Conservation (phyloP, 345 rosid species). For the Sapria himalayana region DNA sequence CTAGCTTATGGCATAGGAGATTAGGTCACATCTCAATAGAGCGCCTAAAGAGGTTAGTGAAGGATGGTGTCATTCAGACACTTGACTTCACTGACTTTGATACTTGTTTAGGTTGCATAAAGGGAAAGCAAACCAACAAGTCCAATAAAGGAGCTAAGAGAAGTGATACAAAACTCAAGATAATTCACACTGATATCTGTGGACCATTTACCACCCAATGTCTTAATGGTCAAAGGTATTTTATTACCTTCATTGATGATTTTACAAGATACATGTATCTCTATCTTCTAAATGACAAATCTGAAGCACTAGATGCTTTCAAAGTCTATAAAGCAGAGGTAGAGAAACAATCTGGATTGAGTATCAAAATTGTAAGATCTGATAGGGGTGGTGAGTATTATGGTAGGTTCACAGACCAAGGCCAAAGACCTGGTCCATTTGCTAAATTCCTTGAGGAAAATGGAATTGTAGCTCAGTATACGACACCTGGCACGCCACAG, state of each 20-base stretch:
- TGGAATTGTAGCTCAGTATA: constrained; percentile 2
- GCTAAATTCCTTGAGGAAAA: constrained; percentile 5
- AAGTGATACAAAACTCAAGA: too few species aligned
- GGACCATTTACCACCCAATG: not conserved
- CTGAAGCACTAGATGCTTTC: not conserved
- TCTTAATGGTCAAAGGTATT: too few species aligned
- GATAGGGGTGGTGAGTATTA: constrained; percentile 3
- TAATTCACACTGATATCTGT: constrained; percentile 3
- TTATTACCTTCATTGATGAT: constrained; percentile 9
- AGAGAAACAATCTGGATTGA: not conserved
- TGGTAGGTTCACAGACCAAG: not conserved
- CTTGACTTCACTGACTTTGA: too few species aligned
- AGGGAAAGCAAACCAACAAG: too few species aligned
- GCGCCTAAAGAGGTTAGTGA: too few species aligned
- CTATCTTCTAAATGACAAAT: not conserved
- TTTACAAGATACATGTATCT: constrained; percentile 2
- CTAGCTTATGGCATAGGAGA: too few species aligned
- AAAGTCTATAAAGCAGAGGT: constrained; percentile 1
- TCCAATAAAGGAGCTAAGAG: too few species aligned
- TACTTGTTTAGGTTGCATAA: too few species aligned
- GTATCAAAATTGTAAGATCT: not conserved
- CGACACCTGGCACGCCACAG: not conserved
- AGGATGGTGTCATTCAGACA: too few species aligned
- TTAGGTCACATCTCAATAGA: too few species aligned
- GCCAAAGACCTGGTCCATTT: constrained; percentile 2